phyloP scores from a whole-genome alignment of 2,329 filamentous ascomycete species.

The Pyricularia grisea region DNA sequence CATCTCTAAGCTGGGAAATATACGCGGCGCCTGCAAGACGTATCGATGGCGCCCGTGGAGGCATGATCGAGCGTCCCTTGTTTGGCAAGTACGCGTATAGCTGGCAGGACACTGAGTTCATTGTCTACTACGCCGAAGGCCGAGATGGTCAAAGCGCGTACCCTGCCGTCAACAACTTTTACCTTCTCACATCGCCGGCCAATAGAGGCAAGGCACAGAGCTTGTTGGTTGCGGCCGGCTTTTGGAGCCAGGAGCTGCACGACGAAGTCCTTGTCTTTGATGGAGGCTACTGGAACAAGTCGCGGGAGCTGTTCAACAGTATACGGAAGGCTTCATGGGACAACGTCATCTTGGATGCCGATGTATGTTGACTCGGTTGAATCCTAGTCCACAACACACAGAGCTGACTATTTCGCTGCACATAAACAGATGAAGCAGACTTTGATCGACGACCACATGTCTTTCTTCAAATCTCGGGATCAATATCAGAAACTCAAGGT shows the following conservation, averaged over 20 bases:
- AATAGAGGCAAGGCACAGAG: conserved; percentile 28
- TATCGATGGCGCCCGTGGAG: conserved; percentile 26
- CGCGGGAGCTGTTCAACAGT: conserved; percentile 47
- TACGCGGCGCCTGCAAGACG: conserved; percentile 31
- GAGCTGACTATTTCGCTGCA: neutral
- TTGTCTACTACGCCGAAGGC: conserved; percentile 31
- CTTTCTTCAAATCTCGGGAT: conserved; percentile 51
- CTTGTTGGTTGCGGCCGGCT: conserved; percentile 43
- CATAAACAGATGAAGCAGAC: conserved; percentile 45
- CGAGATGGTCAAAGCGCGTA: conserved; percentile 27
- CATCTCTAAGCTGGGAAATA: conserved; percentile 25
- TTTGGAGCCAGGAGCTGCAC: conserved; percentile 47
- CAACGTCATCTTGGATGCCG: conserved; percentile 55
- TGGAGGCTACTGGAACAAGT: conserved; percentile 53
- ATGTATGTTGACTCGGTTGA: conserved; percentile 6
- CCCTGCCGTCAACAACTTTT: conserved; percentile 23
- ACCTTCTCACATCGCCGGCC: conserved; percentile 22
- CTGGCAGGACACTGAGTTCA: conserved; percentile 31
- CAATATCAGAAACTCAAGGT: conserved; percentile 50
- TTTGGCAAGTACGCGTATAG: conserved; percentile 33
- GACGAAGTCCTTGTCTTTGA: conserved; percentile 61
- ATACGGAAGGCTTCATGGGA: conserved; percentile 49
- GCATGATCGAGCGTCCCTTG: conserved; percentile 19
- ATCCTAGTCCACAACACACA: neutral
- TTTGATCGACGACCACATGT: conserved; percentile 52